Percentiles rank a stretch among this genome's conserved stretches.
Evolutionary conservation across 2,329 filamentous ascomycete genomes (phyloP).

Genomic region (Grosmannia clavigera): DNA sequence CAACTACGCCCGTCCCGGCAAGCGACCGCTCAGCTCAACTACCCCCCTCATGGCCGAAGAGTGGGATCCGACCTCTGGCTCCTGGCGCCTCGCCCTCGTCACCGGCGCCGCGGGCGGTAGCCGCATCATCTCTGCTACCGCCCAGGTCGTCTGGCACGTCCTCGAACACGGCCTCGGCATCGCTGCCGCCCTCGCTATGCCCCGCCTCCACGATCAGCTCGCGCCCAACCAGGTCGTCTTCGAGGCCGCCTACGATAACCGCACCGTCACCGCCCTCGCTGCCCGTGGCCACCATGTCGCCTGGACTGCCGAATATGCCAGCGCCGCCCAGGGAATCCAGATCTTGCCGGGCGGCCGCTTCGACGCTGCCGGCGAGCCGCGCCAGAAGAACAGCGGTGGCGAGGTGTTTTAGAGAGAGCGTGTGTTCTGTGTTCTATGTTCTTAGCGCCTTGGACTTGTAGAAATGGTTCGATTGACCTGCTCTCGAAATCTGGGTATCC

Average conservation of each 20-base stretch:
- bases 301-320: slow-evolving; percentile 53
- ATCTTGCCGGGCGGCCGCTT: slow-evolving; percentile 53
- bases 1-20: slow-evolving; percentile 72
- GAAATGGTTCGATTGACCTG: not conserved
- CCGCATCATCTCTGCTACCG: slow-evolving; percentile 69
- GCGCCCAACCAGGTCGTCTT: slow-evolving; percentile 56
- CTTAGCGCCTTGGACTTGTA: not conserved
- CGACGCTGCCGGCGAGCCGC: slow-evolving; percentile 72
- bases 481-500: not conserved
- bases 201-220: slow-evolving; percentile 74
- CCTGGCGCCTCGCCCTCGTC: slow-evolving; percentile 46
- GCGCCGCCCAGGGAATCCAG: slow-evolving; percentile 61
- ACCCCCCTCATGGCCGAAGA: slow-evolving; percentile 69
- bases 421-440: no score
- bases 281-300: slow-evolving; percentile 61
- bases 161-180: slow-evolving; percentile 54
- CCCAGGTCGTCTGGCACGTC: slow-evolving; percentile 66
- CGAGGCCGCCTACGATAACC: slow-evolving; percentile 61
- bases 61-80: slow-evolving; percentile 37
- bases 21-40: slow-evolving; percentile 75
- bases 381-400: slow-evolving; percentile 62
- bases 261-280: slow-evolving; percentile 53
- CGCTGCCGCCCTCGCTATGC: slow-evolving; percentile 50
- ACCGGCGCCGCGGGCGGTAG: slow-evolving; percentile 73
- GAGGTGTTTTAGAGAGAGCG: slow-evolving; percentile 25